Evolutionary conservation across 2,329 filamentous ascomycete species (phyloP).

Genomic region (Aspergillus phoenicis): DNA sequence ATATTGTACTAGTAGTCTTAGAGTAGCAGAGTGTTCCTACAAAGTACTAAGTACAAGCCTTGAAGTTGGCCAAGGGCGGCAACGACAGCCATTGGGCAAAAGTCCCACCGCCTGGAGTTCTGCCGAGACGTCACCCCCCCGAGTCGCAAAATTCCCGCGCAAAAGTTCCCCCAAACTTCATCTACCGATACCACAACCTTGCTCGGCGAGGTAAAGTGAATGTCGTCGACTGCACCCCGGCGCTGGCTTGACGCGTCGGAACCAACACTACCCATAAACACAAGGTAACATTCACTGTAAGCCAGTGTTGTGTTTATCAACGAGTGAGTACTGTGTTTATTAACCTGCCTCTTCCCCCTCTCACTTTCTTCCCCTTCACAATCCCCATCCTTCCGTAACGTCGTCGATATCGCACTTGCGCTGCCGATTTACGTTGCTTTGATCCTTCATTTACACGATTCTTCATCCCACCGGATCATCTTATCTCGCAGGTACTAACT

Average conservation of each 20-base stretch:
- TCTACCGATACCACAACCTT: slow-evolving; percentile 6
- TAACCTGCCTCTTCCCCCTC: slow-evolving; percentile 6
- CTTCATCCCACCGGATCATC: too few relatives aligned
- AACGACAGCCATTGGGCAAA: slow-evolving; percentile 2
- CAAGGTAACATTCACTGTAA: slow-evolving; percentile 1
- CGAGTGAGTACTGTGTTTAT: slow-evolving; percentile 5
- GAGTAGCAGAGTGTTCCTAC: too few relatives aligned
- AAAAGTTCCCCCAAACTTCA: slow-evolving; percentile 8
- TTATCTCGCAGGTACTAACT: neutral
- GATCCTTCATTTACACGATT: neutral
- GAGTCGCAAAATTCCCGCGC: slow-evolving; percentile 20
- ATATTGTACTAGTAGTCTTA: too few relatives aligned
- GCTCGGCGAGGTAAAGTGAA: slow-evolving; percentile 19
- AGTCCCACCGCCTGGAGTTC: slow-evolving; percentile 21
- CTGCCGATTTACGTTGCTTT: neutral
- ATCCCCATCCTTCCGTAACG: slow-evolving; percentile 3
- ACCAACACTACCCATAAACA: slow-evolving; percentile 8
- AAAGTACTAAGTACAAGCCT: neutral
- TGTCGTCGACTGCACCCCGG: slow-evolving; percentile 1
- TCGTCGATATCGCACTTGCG: neutral
- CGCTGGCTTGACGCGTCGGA: slow-evolving; percentile 9
- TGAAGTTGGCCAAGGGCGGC: slow-evolving; percentile 1
- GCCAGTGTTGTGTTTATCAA: slow-evolving; percentile 5
- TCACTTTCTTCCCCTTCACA: slow-evolving; percentile 5
- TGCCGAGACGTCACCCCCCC: slow-evolving; percentile 20